Evolutionary conservation across 2,329 filamentous ascomycete genomes (phyloP).

Genomic region (Fusarium buxicola): DNA sequence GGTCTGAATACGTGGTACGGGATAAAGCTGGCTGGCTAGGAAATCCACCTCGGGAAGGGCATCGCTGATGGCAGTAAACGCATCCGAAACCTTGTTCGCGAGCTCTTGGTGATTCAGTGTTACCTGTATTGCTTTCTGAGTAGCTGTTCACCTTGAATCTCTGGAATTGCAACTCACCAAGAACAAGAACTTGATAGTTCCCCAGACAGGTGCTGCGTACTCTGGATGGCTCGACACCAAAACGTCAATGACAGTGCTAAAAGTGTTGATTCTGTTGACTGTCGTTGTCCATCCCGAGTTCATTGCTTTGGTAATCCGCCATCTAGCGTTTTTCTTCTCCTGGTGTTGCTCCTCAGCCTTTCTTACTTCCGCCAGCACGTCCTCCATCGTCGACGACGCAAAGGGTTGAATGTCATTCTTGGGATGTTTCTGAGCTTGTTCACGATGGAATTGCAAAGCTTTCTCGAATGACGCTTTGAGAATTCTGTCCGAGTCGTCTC

Average conservation of each 20-base stretch:
- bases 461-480: slow-evolving; percentile 16
- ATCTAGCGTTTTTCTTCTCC: neutral
- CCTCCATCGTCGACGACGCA: slow-evolving; percentile 6
- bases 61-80: slow-evolving; percentile 6
- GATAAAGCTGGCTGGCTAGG: slow-evolving; percentile 22
- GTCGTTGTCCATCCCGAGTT: slow-evolving; percentile 5
- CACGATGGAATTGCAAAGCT: slow-evolving; percentile 4
- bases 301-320: neutral
- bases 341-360: neutral
- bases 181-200: slow-evolving; percentile 22
- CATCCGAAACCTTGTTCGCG: slow-evolving; percentile 2
- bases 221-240: slow-evolving; percentile 17
- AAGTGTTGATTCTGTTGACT: slow-evolving; percentile 11
- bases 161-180: slow-evolving; percentile 1
- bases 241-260: slow-evolving; percentile 13
- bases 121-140: neutral
- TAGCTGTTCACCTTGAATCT: neutral
- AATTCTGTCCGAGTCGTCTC: slow-evolving; percentile 5
- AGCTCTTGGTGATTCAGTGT: slow-evolving; percentile 23
- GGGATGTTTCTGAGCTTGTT: neutral
- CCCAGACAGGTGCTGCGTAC: slow-evolving; percentile 23
- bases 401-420: neutral
- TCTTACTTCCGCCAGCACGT: slow-evolving; percentile 1
- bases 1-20: slow-evolving; percentile 14
- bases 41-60: slow-evolving; percentile 20